A percentile compares a stretch with the other conserved stretches of the same genome.
Evolutionary conservation across 2,329 filamentous ascomycete genomes (phyloP).

Genomic region (Exophiala mesophila): DNA sequence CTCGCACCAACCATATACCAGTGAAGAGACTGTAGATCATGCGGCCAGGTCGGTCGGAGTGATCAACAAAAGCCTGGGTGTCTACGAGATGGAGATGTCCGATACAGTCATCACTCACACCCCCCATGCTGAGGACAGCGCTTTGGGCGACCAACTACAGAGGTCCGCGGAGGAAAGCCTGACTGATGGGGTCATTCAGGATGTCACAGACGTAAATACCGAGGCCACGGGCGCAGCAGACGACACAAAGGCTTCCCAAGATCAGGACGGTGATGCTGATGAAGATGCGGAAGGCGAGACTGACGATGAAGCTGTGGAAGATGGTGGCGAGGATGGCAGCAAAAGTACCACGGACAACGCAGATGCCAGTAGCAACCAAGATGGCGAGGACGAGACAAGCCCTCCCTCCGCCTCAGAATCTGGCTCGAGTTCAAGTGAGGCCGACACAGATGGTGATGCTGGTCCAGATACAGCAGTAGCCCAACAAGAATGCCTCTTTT

Average conservation of each 20-base stretch:
- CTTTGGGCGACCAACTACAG: slow-evolving; percentile 20
- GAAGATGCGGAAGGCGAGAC: slow-evolving; percentile 36
- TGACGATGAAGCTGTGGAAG: slow-evolving; percentile 14
- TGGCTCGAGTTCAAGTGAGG: slow-evolving; percentile 8
- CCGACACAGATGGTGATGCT: slow-evolving; percentile 22
- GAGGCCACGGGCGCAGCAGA: slow-evolving; percentile 10
- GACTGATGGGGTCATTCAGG: slow-evolving; percentile 11
- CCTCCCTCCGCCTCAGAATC: slow-evolving; percentile 8
- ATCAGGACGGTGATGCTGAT: slow-evolving; percentile 20
- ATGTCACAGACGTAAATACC: slow-evolving; percentile 1
- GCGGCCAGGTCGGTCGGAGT: background rate
- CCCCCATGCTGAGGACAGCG: slow-evolving; percentile 16
- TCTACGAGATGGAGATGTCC: background rate
- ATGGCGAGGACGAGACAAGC: slow-evolving; percentile 3
- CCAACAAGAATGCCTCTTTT: slow-evolving; percentile 57
- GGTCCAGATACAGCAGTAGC: slow-evolving; percentile 15
- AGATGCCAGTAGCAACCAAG: slow-evolving; percentile 17
- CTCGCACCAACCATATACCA: background rate
- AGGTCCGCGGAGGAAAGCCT: slow-evolving; percentile 17
- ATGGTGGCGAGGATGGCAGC: background rate
- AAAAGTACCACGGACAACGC: slow-evolving; percentile 31
- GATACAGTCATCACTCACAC: slow-evolving; percentile 4
- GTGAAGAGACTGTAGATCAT: background rate
- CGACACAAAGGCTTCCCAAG: slow-evolving; percentile 3
- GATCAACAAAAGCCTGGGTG: background rate